Conservation (phyloP, 768 basidiomycete genomes). For the Boletus huronensis region DNA sequence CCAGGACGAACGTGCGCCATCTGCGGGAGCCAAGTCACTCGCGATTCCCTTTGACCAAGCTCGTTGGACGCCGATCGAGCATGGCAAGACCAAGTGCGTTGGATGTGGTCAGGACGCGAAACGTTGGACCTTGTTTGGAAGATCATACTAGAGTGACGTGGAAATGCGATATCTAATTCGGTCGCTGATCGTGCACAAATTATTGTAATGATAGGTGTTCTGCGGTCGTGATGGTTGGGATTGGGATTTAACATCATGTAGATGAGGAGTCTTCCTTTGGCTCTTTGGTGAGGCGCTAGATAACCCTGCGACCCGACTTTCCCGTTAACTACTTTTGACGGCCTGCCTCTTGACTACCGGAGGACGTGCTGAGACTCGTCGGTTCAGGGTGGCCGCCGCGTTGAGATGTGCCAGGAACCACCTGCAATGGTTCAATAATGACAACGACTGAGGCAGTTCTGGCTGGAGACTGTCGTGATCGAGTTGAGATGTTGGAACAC, state of each 20-base stretch:
- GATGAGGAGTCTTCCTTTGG: not conserved
- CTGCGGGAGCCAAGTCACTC: constrained; percentile 95
- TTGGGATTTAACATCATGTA: not conserved
- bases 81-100: constrained; percentile 85
- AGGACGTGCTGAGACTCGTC: not conserved
- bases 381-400: not conserved
- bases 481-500: no score
- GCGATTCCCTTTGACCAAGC: constrained; percentile 95
- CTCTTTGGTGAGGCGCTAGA: no score
- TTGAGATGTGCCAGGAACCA: not conserved
- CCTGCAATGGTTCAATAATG: no score
- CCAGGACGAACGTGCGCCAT: constrained; percentile 92
- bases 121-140: constrained; percentile 96
- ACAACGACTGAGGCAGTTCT: no score
- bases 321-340: not conserved
- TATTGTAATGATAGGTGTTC: not conserved
- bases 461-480: no score
- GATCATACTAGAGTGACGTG: constrained; percentile 58
- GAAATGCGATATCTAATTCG: not conserved
- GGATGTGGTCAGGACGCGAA: constrained; percentile 87
- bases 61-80: constrained; percentile 74
- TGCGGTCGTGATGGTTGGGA: not conserved
- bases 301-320: not conserved
- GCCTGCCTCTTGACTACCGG: no score
- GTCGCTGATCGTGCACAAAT: not conserved